phyloP scores from a whole-genome alignment of 768 basidiomycete species.

The Tulasnella sp. region DNA sequence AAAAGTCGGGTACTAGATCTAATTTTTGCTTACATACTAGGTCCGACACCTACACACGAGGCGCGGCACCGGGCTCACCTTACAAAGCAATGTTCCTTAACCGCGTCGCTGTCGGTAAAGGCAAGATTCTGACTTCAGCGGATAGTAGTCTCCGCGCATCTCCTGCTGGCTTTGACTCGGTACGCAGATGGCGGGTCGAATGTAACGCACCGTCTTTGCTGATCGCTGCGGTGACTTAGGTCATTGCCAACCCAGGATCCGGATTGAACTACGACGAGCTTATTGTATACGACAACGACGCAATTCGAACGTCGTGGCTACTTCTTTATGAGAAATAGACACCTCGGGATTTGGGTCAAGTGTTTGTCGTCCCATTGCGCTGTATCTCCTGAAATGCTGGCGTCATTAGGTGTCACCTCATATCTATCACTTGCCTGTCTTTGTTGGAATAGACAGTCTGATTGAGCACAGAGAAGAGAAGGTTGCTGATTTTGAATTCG shows the following conservation, averaged over 20 bases:
- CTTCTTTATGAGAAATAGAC: constrained; percentile 48
- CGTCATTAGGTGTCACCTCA: no score
- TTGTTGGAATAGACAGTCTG: background rate
- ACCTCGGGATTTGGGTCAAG: no score
- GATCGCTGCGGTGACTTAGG: background rate
- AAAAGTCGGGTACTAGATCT: background rate
- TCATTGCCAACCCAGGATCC: constrained; percentile 22
- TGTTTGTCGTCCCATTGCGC: no score
- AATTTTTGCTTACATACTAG: background rate
- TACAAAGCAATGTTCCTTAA: constrained; percentile 9
- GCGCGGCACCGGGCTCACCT: background rate
- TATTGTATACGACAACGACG: constrained; percentile 59
- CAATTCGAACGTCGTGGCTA: constrained; percentile 58
- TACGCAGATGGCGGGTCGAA: background rate
- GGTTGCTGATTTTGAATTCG: no score
- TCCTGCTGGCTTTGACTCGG: constrained; percentile 3
- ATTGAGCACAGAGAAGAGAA: no score
- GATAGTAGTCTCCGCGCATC: background rate
- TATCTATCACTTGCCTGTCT: background rate
- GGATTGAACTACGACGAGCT: constrained; percentile 61
- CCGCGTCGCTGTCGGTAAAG: background rate
- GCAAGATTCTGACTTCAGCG: constrained; percentile 1
- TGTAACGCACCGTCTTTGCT: background rate
- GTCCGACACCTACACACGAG: background rate
- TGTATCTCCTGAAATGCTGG: no score